Evolutionary conservation across 352 stramenopile species (phyloP).

Genomic region (Phytophthora meadii): DNA sequence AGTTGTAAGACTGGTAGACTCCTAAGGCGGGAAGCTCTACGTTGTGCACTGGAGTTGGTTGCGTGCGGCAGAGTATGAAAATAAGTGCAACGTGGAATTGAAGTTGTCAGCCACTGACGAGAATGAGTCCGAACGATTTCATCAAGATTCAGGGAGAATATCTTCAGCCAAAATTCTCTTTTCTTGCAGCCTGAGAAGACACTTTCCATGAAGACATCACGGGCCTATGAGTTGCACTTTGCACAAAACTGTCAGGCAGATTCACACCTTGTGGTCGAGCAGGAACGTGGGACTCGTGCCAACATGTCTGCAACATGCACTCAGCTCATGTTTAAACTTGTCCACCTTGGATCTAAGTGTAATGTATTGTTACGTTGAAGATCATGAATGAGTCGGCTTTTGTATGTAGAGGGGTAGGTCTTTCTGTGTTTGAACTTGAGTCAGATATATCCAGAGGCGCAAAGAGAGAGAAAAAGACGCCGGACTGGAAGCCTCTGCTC

Average conservation of each 20-base stretch:
- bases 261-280: slow-evolving; percentile 15
- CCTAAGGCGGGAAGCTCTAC: slow-evolving; percentile 45
- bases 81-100: slow-evolving; percentile 7
- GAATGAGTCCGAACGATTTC: not conserved
- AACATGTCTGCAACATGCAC: slow-evolving; percentile 4
- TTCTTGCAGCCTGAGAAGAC: too few species aligned
- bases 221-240: not conserved
- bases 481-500: not conserved
- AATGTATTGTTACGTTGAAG: too few species aligned
- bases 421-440: slow-evolving; percentile 29
- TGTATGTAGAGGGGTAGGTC: slow-evolving; percentile 18
- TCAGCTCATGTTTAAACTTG: not conserved
- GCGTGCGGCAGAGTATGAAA: slow-evolving; percentile 24
- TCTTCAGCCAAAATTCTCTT: too few species aligned
- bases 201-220: too few species aligned
- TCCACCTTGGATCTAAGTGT: too few species aligned
- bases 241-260: slow-evolving; percentile 6
- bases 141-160: not conserved
- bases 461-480: slow-evolving; percentile 33
- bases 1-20: too few species aligned
- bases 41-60: slow-evolving; percentile 1
- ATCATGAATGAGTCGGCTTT: too few species aligned
- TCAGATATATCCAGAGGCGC: slow-evolving; percentile 19
- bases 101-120: slow-evolving; percentile 2
- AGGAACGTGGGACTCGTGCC: slow-evolving; percentile 19